Evolutionary conservation across 1,139 yeast species (phyloP).

Genomic region (Suhomyces maxii): DNA sequence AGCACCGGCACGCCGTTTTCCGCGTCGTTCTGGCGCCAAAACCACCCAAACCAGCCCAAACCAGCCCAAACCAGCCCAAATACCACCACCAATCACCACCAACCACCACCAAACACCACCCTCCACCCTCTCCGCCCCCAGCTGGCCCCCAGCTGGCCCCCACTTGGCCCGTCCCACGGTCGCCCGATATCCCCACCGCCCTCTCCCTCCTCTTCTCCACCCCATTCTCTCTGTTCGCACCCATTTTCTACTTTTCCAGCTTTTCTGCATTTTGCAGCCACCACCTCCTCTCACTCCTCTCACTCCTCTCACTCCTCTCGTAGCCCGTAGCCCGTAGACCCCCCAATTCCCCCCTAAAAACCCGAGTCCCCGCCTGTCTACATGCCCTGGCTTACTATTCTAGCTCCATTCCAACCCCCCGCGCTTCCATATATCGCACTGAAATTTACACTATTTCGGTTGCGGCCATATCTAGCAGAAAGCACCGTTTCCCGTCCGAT

Average conservation of each 20-base stretch:
- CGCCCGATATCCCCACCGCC: not conserved
- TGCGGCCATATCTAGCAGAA: slow-evolving; percentile 53
- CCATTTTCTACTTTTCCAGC: not conserved
- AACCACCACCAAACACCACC: not conserved
- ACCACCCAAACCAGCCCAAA: too few species aligned
- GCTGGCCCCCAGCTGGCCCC: not conserved
- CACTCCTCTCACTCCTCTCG: not conserved
- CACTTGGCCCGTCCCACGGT: not conserved
- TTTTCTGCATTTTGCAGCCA: not conserved
- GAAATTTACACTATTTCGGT: slow-evolving; percentile 23
- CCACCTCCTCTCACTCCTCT: not conserved
- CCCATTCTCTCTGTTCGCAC: not conserved
- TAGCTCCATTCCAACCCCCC: not conserved
- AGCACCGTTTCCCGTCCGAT: too few species aligned
- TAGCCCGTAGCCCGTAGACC: not conserved
- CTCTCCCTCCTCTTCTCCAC: not conserved
- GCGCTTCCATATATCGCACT: slow-evolving; percentile 8
- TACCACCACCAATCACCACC: too few species aligned
- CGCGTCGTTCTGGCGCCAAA: too few species aligned
- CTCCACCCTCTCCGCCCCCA: not conserved
- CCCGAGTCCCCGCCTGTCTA: not conserved
- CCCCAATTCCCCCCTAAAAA: not conserved
- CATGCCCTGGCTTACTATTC: not conserved
- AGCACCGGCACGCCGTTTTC: too few species aligned
- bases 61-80: too few species aligned